These are phyloP conservation scores for Tylopilus rubrobrunneus DNA, from an alignment of 768 basidiomycete genomes.

Conservation along the genomic window DNA sequence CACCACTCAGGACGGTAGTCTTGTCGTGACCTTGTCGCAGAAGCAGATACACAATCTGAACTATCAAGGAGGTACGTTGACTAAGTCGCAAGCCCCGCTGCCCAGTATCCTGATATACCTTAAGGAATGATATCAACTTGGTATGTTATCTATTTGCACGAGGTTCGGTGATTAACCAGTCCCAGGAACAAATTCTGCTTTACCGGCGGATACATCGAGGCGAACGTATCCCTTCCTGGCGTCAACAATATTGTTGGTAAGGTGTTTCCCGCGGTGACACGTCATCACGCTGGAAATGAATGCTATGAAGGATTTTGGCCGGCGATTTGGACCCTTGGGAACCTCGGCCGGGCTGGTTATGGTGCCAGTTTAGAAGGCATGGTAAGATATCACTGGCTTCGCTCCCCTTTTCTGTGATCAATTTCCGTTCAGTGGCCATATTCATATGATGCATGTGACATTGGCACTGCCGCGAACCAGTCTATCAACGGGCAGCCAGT, in stretches of 20 bases:
- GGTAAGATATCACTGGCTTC: slow-evolving; percentile 25
- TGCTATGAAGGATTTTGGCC: slow-evolving; percentile 42
- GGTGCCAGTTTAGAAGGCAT: slow-evolving; percentile 59
- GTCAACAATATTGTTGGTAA: slow-evolving; percentile 55
- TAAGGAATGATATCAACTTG: slow-evolving; percentile 48
- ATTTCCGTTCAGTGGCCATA: slow-evolving; percentile 53
- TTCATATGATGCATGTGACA: slow-evolving; percentile 71
- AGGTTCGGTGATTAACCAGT: slow-evolving; percentile 5
- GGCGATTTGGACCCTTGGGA: slow-evolving; percentile 59
- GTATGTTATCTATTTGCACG: slow-evolving; percentile 13
- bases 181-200: slow-evolving; percentile 89
- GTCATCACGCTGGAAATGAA: slow-evolving; percentile 2
- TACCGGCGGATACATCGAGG: slow-evolving; percentile 75
- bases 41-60: slow-evolving; percentile 44
- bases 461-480: slow-evolving; percentile 83
- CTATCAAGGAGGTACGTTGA: slow-evolving; percentile 37
- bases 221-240: slow-evolving; percentile 61
- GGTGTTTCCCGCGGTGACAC: not conserved
- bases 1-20: slow-evolving; percentile 47
- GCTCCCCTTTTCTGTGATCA: not conserved
- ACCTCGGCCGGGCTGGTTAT: slow-evolving; percentile 61
- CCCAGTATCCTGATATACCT: slow-evolving; percentile 32
- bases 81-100: slow-evolving; percentile 12
- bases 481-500: slow-evolving; percentile 64
- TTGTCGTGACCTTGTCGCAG: slow-evolving; percentile 48